phyloP scores from a whole-genome alignment of 148 eudicot species.

The Suaeda aralocaspica region DNA sequence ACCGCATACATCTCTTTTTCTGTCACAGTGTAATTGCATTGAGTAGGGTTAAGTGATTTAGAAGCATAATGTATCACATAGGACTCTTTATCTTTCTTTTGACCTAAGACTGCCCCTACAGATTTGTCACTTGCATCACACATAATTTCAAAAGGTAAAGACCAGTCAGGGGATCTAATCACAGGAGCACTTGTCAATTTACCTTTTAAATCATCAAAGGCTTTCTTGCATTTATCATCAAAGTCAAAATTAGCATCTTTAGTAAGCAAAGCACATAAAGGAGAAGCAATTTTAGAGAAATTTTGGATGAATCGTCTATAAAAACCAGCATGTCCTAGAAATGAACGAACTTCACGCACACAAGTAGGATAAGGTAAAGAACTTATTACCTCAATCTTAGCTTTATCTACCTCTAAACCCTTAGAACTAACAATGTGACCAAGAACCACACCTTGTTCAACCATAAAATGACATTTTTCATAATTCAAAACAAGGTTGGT shows the following conservation, averaged over 20 bases:
- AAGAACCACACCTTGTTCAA: conserved; percentile 13
- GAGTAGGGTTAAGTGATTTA: conserved; percentile 2
- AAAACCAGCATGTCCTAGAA: conserved; percentile 3
- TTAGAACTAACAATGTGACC: conserved; percentile 5
- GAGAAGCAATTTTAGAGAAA: background rate
- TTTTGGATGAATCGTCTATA: conserved; percentile 9
- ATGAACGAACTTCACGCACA: conserved; percentile 2
- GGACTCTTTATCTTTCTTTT: background rate
- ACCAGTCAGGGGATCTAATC: background rate
- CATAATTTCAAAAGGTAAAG: background rate
- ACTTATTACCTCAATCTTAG: conserved; percentile 14
- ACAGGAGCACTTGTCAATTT: conserved; percentile 1
- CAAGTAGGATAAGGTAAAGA: conserved; percentile 7
- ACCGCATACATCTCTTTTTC: conserved; percentile 4
- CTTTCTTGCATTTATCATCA: background rate
- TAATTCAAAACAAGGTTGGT: conserved; percentile 11
- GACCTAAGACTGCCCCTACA: conserved; percentile 6
- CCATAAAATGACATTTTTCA: conserved; percentile 17
- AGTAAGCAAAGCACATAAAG: background rate
- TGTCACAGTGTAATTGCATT: conserved; percentile 12
- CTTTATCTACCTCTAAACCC: conserved; percentile 21
- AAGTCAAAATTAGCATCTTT: background rate
- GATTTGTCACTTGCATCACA: conserved; percentile 18
- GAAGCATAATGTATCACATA: conserved; percentile 20
- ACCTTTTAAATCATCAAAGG: conserved; percentile 10